Evolutionary conservation across 1,284 basidiomycete genomes (phyloP).

Genomic region (Neotropicomus parvogracilis): DNA sequence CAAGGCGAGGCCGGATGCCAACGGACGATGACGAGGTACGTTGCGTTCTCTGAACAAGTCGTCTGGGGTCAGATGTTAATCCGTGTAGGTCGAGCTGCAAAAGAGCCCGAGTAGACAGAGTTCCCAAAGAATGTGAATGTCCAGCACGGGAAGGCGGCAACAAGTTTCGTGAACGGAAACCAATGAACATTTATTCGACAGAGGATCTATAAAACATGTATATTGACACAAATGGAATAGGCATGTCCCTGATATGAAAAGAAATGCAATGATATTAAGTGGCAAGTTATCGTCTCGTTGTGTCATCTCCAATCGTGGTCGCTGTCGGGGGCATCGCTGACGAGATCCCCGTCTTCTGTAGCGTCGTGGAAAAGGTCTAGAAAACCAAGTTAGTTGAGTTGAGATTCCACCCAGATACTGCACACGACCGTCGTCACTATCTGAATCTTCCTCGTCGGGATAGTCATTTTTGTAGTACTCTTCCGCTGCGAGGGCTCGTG

Average conservation of each 20-base stretch:
- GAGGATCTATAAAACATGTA: slow-evolving; percentile 18
- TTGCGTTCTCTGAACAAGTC: background rate
- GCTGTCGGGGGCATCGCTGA: slow-evolving; percentile 19
- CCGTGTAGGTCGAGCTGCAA: slow-evolving; percentile 23
- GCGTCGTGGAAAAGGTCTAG: slow-evolving; percentile 29
- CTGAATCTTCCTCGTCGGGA: slow-evolving; percentile 63
- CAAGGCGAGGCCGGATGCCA: slow-evolving; percentile 1
- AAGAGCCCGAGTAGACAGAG: slow-evolving; percentile 14
- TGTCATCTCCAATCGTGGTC: slow-evolving; percentile 31
- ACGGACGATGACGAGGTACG: slow-evolving; percentile 23
- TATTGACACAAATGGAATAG: slow-evolving; percentile 14
- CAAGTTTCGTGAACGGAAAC: slow-evolving; percentile 2
- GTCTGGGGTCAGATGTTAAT: slow-evolving; percentile 9
- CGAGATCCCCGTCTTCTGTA: slow-evolving; percentile 25
- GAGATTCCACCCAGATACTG: background rate
- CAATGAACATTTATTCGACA: slow-evolving; percentile 2
- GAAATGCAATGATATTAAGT: slow-evolving; percentile 21
- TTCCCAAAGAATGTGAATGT: background rate
- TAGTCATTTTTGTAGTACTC: slow-evolving; percentile 81
- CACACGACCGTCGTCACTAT: slow-evolving; percentile 42
- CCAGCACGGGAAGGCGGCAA: background rate
- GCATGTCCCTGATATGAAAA: slow-evolving; percentile 18
- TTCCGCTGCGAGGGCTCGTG: slow-evolving; percentile 48
- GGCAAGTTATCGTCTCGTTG: slow-evolving; percentile 1
- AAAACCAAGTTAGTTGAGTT: slow-evolving; percentile 3